Percentiles rank a stretch among this genome's conserved stretches.
Evolutionary conservation across 225 moss, liverwort and hornwort species (phyloP).

Genomic region (Bryoerythrophyllum caledonicum): DNA sequence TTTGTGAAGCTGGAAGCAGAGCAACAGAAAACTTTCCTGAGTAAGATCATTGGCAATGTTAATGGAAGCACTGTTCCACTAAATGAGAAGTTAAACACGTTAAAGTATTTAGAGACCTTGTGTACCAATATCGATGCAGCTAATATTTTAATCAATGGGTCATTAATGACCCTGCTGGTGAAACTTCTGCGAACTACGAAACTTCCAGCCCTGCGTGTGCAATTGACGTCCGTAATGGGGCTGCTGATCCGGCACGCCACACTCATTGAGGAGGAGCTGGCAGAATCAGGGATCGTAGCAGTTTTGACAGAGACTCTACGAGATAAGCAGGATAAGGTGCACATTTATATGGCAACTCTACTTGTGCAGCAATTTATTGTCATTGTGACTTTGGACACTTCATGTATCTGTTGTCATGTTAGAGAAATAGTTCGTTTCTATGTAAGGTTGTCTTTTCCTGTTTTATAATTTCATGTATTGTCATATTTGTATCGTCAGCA

Average conservation of each 20-base stretch:
- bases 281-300: conserved; percentile 68
- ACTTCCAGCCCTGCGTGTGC: conserved; percentile 63
- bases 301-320: conserved; percentile 77
- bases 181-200: conserved; percentile 72
- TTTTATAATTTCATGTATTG: not conserved
- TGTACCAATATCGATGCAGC: conserved; percentile 68
- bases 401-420: not conserved
- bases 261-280: conserved; percentile 79
- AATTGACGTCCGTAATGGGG: conserved; percentile 71
- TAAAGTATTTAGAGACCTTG: conserved; percentile 63
- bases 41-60: conserved; percentile 55
- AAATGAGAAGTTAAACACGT: conserved; percentile 71
- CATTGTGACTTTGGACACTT: not conserved
- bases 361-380: not conserved
- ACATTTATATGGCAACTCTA: not conserved
- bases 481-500: conserved; percentile 11
- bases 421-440: not conserved
- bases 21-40: conserved; percentile 52
- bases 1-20: conserved; percentile 64
- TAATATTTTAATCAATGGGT: conserved; percentile 73
- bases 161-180: conserved; percentile 73
- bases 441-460: not conserved
- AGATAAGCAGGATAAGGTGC: conserved; percentile 79
- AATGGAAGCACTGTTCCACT: conserved; percentile 52
- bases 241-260: conserved; percentile 84